Evolutionary conservation across 129 eudicot genomes (phyloP), one percentile per base, ranked within the genome.

Genomic region (Chrysanthemum lavandulifolium): DNA sequence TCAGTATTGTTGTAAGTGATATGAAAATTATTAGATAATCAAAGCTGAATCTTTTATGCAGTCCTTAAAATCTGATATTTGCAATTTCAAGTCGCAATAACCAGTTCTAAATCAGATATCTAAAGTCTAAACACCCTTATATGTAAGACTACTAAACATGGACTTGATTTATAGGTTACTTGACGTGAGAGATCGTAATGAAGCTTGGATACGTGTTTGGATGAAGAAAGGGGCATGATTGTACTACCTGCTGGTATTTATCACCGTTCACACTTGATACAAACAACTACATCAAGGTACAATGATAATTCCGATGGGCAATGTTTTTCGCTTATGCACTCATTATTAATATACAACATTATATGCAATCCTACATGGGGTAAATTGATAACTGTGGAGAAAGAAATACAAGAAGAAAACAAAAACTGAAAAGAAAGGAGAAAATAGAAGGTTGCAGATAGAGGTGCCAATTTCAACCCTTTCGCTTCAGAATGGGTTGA

Each of bases 161-260:
- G 62, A 61, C 48, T 67, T 60, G 23, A 65, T 48, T 36, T 79
- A 80, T 80, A 94, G 99, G 99, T 56, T 95, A 95, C 61, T 95
- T 95, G 97, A 95, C 85, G 99, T 95, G 80, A 88, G 99, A 78
- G 97, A 95, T 83, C 75, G 14, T 3, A 74, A 86, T 76, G 99
- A 95, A 33, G 81, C 80, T 61, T 95, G 97, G 99, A 95, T 95
- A 52, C 97, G 99, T 61, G 79, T 95, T 10, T 90, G 94, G 96
- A 82, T 95, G 60, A 90, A 90, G 88, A 95, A 95, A 80, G 99
- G 97, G 99, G 88, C 19, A 88, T 95, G 97, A 95, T 95, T 73
- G 94, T 95, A 31, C 82, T 95, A 11, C 99, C 99, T 73, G 97
- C 99, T 71, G 99, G 97, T 56, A 88, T 88, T 57, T 95, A 95